These are phyloP conservation scores for Fusarium brevicatenulatum DNA, from an alignment of 2,329 filamentous ascomycete species.

Conservation along the genomic window DNA sequence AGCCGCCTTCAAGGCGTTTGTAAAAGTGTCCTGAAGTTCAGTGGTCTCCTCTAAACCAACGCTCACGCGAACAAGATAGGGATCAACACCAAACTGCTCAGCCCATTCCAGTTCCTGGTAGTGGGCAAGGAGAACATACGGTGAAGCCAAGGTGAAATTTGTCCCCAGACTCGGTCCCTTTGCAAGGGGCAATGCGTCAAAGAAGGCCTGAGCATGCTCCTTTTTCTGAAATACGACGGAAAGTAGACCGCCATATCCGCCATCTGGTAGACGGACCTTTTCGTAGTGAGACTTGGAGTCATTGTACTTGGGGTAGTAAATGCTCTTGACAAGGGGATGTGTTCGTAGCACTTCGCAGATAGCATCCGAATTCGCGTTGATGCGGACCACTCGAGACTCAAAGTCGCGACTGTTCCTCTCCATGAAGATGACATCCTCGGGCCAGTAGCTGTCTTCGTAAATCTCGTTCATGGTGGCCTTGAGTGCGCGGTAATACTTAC, in stretches of 20 bases:
- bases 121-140: conserved; percentile 92
- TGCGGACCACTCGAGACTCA: conserved; percentile 79
- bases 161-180: conserved; percentile 96
- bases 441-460: conserved; percentile 93
- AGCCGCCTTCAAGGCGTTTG: conserved; percentile 73
- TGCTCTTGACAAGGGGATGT: conserved; percentile 73
- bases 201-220: conserved; percentile 81
- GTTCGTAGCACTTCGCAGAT: conserved; percentile 77
- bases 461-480: conserved; percentile 71
- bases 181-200: conserved; percentile 84
- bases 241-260: conserved; percentile 90
- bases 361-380: conserved; percentile 86
- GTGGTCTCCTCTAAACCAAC: conserved; percentile 86
- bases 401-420: conserved; percentile 97
- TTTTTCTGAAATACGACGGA: conserved; percentile 81
- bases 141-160: conserved; percentile 93
- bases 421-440: conserved; percentile 92
- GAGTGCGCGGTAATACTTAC: conserved; percentile 76
- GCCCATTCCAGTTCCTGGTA: conserved; percentile 95
- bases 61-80: conserved; percentile 83
- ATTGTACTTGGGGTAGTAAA: conserved; percentile 89
- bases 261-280: conserved; percentile 74
- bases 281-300: conserved; percentile 80
- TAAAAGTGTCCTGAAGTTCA: conserved; percentile 72
- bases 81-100: conserved; percentile 80